Conservation (phyloP, 2,329 filamentous ascomycete species). For the Paracamarosporium sp. region DNA sequence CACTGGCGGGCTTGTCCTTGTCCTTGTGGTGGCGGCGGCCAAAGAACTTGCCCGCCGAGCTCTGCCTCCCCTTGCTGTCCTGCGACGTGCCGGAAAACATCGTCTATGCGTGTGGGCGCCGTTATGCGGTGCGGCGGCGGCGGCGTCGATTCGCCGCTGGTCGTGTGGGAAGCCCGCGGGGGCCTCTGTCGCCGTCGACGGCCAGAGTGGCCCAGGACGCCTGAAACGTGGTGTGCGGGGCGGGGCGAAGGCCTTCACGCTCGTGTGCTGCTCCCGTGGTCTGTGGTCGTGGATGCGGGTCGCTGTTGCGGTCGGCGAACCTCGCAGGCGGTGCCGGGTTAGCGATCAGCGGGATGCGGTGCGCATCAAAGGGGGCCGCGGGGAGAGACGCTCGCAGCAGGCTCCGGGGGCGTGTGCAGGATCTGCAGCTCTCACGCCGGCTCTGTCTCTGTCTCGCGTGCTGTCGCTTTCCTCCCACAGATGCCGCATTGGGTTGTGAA, state of each 20-base stretch:
- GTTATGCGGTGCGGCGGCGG: conserved; percentile 12
- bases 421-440: neutral
- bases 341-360: neutral
- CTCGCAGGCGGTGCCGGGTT: neutral
- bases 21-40: conserved; percentile 80
- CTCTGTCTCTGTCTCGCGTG: neutral
- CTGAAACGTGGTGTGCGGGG: conserved; percentile 9
- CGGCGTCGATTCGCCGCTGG: neutral
- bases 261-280: neutral
- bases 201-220: conserved; percentile 7
- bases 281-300: conserved; percentile 2
- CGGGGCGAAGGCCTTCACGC: neutral
- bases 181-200: neutral
- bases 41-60: conserved; percentile 84
- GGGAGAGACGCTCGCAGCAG: neutral
- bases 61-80: conserved; percentile 76
- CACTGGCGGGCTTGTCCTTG: conserved; percentile 65
- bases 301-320: conserved; percentile 11
- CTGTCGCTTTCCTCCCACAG: neutral
- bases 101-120: conserved; percentile 14
- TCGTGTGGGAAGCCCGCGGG: conserved; percentile 1
- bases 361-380: neutral
- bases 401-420: neutral
- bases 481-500: conserved; percentile 26
- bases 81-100: conserved; percentile 66